These are phyloP conservation scores for Coemansia sp. DNA, from an alignment of 192 early-diverging fungal species.

Conservation along the genomic window DNA sequence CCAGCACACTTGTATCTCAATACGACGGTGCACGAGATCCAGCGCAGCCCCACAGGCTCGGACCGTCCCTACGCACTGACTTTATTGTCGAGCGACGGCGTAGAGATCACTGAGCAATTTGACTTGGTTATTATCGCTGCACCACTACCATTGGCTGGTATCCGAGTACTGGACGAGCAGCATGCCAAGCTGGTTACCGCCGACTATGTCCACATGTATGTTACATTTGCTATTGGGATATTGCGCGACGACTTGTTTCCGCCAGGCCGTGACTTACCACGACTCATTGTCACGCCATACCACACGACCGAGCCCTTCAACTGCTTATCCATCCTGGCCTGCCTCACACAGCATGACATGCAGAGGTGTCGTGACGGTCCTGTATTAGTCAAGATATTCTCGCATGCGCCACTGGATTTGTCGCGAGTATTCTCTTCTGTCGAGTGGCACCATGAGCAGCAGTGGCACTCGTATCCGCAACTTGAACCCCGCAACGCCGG, in stretches of 20 bases:
- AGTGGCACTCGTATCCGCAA: constrained; percentile 34
- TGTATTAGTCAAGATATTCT: constrained; percentile 37
- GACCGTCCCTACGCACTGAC: background rate
- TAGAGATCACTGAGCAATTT: constrained; percentile 6
- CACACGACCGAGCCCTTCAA: constrained; percentile 35
- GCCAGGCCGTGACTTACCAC: constrained; percentile 14
- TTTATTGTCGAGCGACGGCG: background rate
- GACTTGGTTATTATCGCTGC: constrained; percentile 33
- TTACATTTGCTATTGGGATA: constrained; percentile 39
- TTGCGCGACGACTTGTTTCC: constrained; percentile 24
- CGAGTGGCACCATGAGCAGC: constrained; percentile 25
- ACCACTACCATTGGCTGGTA: constrained; percentile 23
- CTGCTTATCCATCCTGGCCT: constrained; percentile 39
- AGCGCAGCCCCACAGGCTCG: background rate
- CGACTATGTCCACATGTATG: constrained; percentile 31
- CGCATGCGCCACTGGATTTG: constrained; percentile 24
- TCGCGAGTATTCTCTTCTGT: constrained; percentile 1
- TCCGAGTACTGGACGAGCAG: constrained; percentile 13
- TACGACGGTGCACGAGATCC: constrained; percentile 11
- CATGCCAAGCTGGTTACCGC: background rate
- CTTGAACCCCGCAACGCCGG: constrained; percentile 28
- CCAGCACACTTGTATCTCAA: constrained; percentile 21
- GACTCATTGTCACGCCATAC: constrained; percentile 31
- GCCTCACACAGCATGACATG: constrained; percentile 7
- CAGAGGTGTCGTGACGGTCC: constrained; percentile 7